These are phyloP conservation scores for Populus hybrid DNA, from an alignment of 441 rosid species.

Conservation along the genomic window DNA sequence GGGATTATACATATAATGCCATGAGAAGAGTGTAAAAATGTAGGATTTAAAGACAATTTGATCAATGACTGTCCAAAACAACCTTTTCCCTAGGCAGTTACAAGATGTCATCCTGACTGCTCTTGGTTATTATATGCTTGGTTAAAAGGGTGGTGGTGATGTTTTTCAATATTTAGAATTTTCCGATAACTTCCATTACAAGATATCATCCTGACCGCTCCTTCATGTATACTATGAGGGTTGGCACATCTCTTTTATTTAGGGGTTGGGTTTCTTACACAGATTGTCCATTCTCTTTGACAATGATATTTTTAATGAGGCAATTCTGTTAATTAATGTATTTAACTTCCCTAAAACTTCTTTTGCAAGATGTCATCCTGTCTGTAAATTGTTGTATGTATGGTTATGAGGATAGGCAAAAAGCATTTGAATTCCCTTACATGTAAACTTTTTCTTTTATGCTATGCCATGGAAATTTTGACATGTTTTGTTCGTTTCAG, in stretches of 20 bases:
- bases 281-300: background rate
- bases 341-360: background rate
- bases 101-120: background rate
- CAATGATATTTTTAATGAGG: background rate
- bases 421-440: background rate
- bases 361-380: background rate
- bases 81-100: background rate
- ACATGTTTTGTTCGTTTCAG: constrained; percentile 36
- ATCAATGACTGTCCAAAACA: too few species aligned
- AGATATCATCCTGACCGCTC: background rate
- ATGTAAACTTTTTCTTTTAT: background rate
- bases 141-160: background rate
- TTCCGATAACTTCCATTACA: background rate
- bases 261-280: background rate
- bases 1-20: background rate
- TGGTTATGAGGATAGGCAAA: background rate
- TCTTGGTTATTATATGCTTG: too few species aligned
- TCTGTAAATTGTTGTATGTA: background rate
- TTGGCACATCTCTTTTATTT: background rate
- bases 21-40: background rate
- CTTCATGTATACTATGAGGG: background rate
- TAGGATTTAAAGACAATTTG: too few species aligned
- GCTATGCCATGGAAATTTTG: background rate
- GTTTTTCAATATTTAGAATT: background rate
- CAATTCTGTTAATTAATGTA: background rate